Conservation (phyloP, 2,329 filamentous ascomycete species). For the Colletotrichum theobromicola region DNA sequence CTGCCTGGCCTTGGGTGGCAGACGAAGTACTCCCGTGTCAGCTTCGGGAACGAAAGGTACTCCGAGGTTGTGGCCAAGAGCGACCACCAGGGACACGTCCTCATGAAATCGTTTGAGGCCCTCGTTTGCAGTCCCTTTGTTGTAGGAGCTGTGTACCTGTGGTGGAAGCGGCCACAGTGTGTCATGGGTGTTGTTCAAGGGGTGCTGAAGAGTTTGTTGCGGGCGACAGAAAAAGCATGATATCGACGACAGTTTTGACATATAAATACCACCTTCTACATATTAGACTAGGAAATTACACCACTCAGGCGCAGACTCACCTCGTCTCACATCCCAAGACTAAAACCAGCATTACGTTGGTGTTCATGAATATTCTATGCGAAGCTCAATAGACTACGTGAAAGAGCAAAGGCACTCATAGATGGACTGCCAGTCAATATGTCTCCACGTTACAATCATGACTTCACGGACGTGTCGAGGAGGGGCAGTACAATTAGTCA, state of each 20-base stretch:
- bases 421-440: neutral
- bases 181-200: conserved; percentile 4
- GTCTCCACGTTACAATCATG: neutral
- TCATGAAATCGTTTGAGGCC: conserved; percentile 41
- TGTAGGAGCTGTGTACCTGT: conserved; percentile 12
- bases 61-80: conserved; percentile 78
- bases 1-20: conserved; percentile 83
- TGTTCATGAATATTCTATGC: neutral
- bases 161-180: conserved; percentile 21
- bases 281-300: neutral
- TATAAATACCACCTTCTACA: neutral
- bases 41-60: conserved; percentile 92
- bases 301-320: neutral
- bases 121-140: conserved; percentile 19
- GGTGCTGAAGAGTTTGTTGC: neutral
- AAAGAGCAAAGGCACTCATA: neutral
- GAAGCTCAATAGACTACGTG: neutral
- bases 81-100: conserved; percentile 68
- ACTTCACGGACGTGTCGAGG: fast-evolving
- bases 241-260: neutral
- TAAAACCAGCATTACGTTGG: fast-evolving
- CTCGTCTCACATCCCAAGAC: neutral
- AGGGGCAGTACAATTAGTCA: neutral
- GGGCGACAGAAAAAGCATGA: neutral
- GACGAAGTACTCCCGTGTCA: conserved; percentile 91